Percentiles rank a stretch among this genome's conserved stretches.
Evolutionary conservation across 306 rosid species (phyloP).

Genomic region (Senna tora): DNA sequence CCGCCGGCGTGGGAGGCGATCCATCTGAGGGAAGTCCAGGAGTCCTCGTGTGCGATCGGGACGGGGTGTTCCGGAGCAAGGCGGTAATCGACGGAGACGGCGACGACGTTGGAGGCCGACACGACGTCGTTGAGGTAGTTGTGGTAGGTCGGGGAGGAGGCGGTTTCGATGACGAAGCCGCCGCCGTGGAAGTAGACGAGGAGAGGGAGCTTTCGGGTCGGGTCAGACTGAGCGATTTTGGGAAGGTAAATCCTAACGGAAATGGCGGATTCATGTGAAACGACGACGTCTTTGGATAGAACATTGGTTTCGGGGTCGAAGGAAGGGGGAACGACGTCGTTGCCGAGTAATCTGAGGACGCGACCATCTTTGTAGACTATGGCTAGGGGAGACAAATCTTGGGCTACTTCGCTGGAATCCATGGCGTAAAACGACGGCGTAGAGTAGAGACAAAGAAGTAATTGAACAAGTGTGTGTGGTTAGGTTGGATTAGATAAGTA

Average conservation of each 20-base stretch:
- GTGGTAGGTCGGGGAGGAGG: background rate
- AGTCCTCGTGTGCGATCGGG: conserved; percentile 9
- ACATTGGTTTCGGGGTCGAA: conserved; percentile 38
- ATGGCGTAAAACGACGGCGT: no score
- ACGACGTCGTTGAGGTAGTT: background rate
- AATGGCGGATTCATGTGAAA: conserved; percentile 29
- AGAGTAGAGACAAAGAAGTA: no score
- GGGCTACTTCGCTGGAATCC: conserved; percentile 22
- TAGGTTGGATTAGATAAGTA: no score
- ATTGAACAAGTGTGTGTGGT: no score
- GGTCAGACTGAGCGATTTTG: background rate
- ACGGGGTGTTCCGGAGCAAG: conserved; percentile 26
- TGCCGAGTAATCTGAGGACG: conserved; percentile 16
- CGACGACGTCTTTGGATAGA: conserved; percentile 35
- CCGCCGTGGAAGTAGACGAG: conserved; percentile 32
- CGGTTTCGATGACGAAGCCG: background rate
- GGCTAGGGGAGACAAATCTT: conserved; percentile 22
- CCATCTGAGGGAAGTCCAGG: conserved; percentile 19
- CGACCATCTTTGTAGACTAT: conserved; percentile 48
- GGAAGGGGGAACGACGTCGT: conserved; percentile 25
- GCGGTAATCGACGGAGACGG: conserved; percentile 14
- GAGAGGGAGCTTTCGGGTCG: background rate
- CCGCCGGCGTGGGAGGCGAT: conserved; percentile 3
- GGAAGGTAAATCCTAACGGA: conserved; percentile 47
- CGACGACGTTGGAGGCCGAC: background rate